Conservation (phyloP, 148 eudicot genomes). For the Limonium bicolor region DNA sequence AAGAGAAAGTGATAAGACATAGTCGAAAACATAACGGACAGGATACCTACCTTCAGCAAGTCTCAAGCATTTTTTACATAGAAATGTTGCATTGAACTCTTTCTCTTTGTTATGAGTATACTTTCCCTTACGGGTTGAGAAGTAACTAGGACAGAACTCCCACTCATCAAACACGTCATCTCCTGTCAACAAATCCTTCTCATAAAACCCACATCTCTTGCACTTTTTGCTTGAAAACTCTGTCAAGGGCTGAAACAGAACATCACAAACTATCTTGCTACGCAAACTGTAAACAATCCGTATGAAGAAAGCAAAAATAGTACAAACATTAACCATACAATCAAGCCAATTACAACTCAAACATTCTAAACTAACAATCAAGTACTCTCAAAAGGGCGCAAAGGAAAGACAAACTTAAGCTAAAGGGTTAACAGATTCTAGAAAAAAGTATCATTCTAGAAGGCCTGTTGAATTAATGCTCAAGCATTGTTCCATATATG, state of each 20-base stretch:
- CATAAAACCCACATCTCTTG: conserved; percentile 83
- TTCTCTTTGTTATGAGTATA: conserved; percentile 33
- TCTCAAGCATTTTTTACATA: conserved; percentile 34
- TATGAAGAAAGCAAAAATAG: not conserved
- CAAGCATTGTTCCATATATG: too few species aligned
- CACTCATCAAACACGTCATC: conserved; percentile 77
- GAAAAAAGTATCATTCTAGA: too few species aligned
- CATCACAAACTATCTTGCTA: not conserved
- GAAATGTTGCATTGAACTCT: conserved; percentile 62
- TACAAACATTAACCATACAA: not conserved
- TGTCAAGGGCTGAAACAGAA: conserved; percentile 59
- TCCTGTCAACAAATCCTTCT: conserved; percentile 26
- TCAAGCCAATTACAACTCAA: not conserved
- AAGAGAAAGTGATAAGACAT: not conserved
- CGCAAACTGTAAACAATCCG: not conserved
- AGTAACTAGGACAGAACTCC: conserved; percentile 84
- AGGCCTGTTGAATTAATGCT: too few species aligned
- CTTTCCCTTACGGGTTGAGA: conserved; percentile 31
- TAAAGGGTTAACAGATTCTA: too few species aligned
- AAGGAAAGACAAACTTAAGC: too few species aligned
- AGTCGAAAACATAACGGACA: not conserved
- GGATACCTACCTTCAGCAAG: conserved; percentile 22
- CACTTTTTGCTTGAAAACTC: conserved; percentile 51
- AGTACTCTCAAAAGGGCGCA: not conserved
- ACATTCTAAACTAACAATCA: not conserved